Percentiles rank a stretch among this genome's conserved stretches.
These are phyloP conservation scores for Mycosphaerelloides madeirae DNA, from an alignment of 2,329 filamentous ascomycete genomes.

Conservation along the genomic window DNA sequence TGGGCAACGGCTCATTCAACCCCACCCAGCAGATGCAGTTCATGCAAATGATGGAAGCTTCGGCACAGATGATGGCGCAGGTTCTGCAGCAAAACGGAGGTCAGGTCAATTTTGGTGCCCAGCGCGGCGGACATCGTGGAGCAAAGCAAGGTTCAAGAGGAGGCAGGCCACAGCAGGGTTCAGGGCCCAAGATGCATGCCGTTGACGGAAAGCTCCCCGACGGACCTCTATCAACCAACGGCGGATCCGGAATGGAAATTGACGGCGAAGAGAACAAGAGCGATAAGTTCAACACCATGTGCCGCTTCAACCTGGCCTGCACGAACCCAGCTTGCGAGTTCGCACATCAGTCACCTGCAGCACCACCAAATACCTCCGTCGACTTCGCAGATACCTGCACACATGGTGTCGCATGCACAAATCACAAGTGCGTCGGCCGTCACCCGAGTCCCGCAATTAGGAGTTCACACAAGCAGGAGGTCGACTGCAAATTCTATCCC, in stretches of 20 bases:
- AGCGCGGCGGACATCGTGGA: slow-evolving; percentile 9
- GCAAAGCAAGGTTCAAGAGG: slow-evolving; percentile 11
- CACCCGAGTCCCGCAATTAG: slow-evolving; percentile 88
- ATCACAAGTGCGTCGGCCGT: slow-evolving; percentile 84
- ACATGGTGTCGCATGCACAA: slow-evolving; percentile 90
- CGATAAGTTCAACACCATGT: slow-evolving; percentile 61
- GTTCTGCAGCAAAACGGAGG: slow-evolving; percentile 39
- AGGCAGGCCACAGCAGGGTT: slow-evolving; percentile 14
- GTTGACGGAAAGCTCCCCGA: slow-evolving; percentile 23
- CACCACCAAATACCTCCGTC: slow-evolving; percentile 63
- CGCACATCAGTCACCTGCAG: slow-evolving; percentile 89
- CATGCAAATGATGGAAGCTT: slow-evolving; percentile 58
- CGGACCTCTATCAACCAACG: slow-evolving; percentile 15
- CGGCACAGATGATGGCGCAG: slow-evolving; percentile 80
- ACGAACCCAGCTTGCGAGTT: slow-evolving; percentile 86
- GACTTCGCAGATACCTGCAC: slow-evolving; percentile 77
- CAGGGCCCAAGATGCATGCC: slow-evolving; percentile 14
- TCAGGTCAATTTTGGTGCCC: slow-evolving; percentile 45
- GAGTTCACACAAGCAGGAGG: slow-evolving; percentile 75
- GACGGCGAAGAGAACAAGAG: slow-evolving; percentile 53
- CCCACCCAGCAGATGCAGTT: slow-evolving; percentile 68
- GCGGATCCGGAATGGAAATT: slow-evolving; percentile 51
- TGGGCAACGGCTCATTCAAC: slow-evolving; percentile 49
- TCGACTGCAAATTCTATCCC: slow-evolving; percentile 85
- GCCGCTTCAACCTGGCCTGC: slow-evolving; percentile 85